phyloP scores from a whole-genome alignment of 768 basidiomycete species.

The Filobasidium floriforme region DNA sequence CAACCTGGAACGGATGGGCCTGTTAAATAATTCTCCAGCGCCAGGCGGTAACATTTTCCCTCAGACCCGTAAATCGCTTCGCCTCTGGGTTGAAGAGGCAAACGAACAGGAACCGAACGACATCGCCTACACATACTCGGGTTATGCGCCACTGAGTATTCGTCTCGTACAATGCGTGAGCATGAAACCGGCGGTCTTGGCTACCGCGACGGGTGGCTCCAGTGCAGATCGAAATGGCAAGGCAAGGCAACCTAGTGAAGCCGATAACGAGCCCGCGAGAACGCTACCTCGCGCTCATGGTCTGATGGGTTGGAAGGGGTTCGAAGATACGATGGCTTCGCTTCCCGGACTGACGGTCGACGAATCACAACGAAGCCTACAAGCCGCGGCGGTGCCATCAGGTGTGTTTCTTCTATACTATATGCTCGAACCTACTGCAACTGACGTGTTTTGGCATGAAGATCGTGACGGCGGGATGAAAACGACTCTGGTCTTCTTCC shows the following conservation, averaged over 20 bases:
- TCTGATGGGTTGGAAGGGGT: conserved; percentile 92
- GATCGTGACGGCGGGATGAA: conserved; percentile 49
- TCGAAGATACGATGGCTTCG: conserved; percentile 75
- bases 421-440: too few relatives aligned
- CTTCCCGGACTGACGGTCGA: conserved; percentile 86
- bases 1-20: conserved; percentile 41
- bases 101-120: conserved; percentile 64
- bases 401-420: too few relatives aligned
- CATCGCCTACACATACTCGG: conserved; percentile 91
- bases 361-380: conserved; percentile 48
- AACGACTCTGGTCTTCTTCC: conserved; percentile 88
- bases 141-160: conserved; percentile 87
- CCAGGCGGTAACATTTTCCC: conserved; percentile 59
- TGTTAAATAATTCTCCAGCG: conserved; percentile 60
- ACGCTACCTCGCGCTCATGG: conserved; percentile 70
- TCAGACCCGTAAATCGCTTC: conserved; percentile 68
- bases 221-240: conserved; percentile 53
- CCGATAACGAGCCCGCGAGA: conserved; percentile 30
- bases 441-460: not conserved
- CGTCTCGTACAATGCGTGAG: conserved; percentile 87
- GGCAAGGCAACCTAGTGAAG: conserved; percentile 41
- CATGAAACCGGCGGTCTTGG: conserved; percentile 77
- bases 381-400: conserved; percentile 12
- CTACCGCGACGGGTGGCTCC: conserved; percentile 21
- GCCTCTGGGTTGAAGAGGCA: conserved; percentile 86